Evolutionary conservation across 768 basidiomycete species (phyloP), one percentile per base, ranked within the genome.

Genomic region (Tricholoma bakamatsutake): DNA sequence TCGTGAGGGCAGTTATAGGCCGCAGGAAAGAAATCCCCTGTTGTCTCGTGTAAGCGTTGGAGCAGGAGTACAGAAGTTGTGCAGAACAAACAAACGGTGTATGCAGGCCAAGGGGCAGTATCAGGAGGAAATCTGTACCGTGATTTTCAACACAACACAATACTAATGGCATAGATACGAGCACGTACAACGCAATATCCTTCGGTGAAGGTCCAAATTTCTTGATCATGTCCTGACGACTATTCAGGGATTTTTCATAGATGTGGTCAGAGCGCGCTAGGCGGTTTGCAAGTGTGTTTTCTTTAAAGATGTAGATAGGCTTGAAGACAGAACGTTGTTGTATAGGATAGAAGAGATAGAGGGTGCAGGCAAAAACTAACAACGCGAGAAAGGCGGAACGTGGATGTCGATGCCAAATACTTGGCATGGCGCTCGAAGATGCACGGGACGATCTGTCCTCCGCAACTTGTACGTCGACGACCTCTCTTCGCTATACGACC

Each of bases 21-120:
- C 1, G 79, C 72, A 24, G 77, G 76, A 65, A 80, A 80, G 61
- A 77, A 80, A 62, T 80, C 77, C 80, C 80, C 84, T 85, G 60
- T 15, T 9, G 42, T 42, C 1, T 11, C 18, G 56, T 27, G 33
- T n/a, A 17, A 54, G 28, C 31, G 50, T 11, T 15, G 24, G 15
- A n/a, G 15, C 5, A 46, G n/a, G n/a, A 18, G 4, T 1, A 48
- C 11, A 24, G 24, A 13, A 4, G 18, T 6, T 18, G 28, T 7
- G 50, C 27, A 12, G n/a, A 17, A 73, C 81, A 63, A 61, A 83
- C 82, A 82, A 49, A 78, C 75, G 15, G 81, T 83, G 61, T 83
- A 83, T 4, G 80, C 69, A 17, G 80, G 80, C 80, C 79, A 83
- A 3, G 81, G 82, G 3, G 71, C 61, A 48, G 71, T 73, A 58